These are phyloP conservation scores for Macrocybe gigantea DNA, from an alignment of 768 basidiomycete genomes.

Conservation along the genomic window DNA sequence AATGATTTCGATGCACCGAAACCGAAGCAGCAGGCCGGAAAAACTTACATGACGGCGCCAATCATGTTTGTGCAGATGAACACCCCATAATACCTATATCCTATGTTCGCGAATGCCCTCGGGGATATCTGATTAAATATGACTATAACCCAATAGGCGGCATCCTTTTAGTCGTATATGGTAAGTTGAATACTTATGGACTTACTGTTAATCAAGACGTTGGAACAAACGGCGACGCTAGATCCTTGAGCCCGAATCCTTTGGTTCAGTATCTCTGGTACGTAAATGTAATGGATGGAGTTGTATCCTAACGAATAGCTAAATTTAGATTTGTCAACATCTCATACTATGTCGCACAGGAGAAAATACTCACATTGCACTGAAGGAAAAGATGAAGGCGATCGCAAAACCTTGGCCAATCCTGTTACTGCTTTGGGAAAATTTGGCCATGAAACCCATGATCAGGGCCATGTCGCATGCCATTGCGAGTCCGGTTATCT, in stretches of 20 bases:
- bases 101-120: constrained; percentile 4
- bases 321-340: neutral
- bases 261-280: constrained; percentile 8
- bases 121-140: constrained; percentile 6
- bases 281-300: constrained; percentile 3
- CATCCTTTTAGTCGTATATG: neutral
- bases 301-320: constrained; percentile 5
- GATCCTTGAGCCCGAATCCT: constrained; percentile 6
- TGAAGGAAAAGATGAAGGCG: constrained; percentile 1
- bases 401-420: neutral
- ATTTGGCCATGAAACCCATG: constrained; percentile 3
- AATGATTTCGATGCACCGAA: neutral
- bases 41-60: constrained; percentile 3
- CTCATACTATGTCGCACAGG: neutral
- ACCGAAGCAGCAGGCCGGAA: neutral
- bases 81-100: constrained; percentile 7
- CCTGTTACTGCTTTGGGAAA: neutral
- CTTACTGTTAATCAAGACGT: constrained; percentile 1
- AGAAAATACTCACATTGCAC: neutral
- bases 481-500: constrained; percentile 8
- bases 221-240: constrained; percentile 4
- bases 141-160: neutral
- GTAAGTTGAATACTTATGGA: neutral
- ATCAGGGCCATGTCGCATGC: constrained; percentile 8
- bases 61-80: constrained; percentile 5